Conservation (phyloP, 2,329 filamentous ascomycete species). For the Fusarium continuum region DNA sequence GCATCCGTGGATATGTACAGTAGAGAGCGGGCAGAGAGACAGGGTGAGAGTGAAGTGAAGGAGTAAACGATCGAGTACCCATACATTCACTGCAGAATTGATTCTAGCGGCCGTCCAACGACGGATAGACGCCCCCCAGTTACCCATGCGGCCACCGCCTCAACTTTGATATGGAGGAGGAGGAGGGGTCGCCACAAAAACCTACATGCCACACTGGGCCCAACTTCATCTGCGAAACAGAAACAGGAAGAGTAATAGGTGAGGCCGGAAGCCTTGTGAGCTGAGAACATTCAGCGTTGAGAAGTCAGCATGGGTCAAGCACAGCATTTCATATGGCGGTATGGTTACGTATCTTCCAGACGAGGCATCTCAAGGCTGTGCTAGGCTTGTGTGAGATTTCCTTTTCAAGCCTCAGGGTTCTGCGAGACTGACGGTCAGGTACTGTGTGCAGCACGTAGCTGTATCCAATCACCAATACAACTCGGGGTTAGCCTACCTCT, state of each 20-base stretch:
- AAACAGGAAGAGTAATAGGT: not conserved
- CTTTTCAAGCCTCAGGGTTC: constrained; percentile 10
- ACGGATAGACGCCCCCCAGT: constrained; percentile 28
- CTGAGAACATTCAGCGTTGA: not conserved
- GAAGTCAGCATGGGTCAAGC: not conserved
- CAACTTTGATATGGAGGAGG: constrained; percentile 24
- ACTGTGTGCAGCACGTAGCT: no score
- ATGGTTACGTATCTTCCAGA: constrained; percentile 27
- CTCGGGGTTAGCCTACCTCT: constrained; percentile 31
- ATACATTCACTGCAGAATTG: not conserved
- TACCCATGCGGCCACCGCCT: constrained; percentile 35
- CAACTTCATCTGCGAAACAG: constrained; percentile 6
- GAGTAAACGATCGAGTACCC: not conserved
- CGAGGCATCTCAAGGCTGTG: constrained; percentile 12
- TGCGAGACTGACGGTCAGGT: constrained; percentile 9
- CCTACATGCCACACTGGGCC: constrained; percentile 35
- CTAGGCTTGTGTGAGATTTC: constrained; percentile 12
- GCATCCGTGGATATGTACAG: constrained; percentile 18
- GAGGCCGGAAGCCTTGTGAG: not conserved
- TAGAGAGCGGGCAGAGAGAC: not conserved
- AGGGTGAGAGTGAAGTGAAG: not conserved
- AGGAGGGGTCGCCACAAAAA: constrained; percentile 31
- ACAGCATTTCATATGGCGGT: constrained; percentile 23
- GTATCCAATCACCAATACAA: constrained; percentile 5
- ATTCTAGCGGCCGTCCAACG: constrained; percentile 35